A percentile compares a stretch with the other conserved stretches of the same genome.
Evolutionary conservation across 805 yeast species (phyloP).

Genomic region (Danielia reshetovae): DNA sequence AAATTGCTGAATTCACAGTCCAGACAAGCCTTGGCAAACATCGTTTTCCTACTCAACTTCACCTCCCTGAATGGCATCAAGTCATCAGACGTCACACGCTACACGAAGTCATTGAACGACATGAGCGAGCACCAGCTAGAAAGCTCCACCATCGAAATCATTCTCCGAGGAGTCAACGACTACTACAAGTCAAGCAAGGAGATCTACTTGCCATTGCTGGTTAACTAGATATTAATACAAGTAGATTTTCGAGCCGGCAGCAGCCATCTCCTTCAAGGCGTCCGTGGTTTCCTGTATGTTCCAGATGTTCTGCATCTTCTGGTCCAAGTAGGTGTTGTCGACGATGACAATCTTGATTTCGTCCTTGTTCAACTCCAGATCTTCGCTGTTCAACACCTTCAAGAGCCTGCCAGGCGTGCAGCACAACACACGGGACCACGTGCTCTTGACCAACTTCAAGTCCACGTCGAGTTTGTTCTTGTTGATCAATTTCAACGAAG

Average conservation of each 20-base stretch:
- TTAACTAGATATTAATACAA: conserved; percentile 37
- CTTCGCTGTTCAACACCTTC: conserved; percentile 44
- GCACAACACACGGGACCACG: conserved; percentile 50
- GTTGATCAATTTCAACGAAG: conserved; percentile 66
- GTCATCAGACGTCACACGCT: background rate
- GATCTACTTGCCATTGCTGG: conserved; percentile 20
- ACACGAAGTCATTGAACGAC: conserved; percentile 1
- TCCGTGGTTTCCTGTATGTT: conserved; percentile 48
- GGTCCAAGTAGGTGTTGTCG: conserved; percentile 60
- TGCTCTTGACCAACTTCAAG: conserved; percentile 38
- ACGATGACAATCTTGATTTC: conserved; percentile 54
- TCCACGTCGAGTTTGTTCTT: conserved; percentile 73
- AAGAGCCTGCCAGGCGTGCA: conserved; percentile 61
- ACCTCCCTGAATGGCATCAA: conserved; percentile 3
- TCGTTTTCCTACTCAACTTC: conserved; percentile 20
- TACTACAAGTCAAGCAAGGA: conserved; percentile 26
- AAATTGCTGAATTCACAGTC: conserved; percentile 3
- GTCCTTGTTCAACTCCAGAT: conserved; percentile 33
- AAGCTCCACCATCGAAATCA: conserved; percentile 13
- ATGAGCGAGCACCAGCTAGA: conserved; percentile 9
- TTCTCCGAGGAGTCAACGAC: conserved; percentile 21
- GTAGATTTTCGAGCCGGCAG: conserved; percentile 46
- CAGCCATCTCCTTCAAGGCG: conserved; percentile 38
- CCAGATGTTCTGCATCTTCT: conserved; percentile 58
- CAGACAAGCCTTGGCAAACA: conserved; percentile 19